Base-by-base conservation (phyloP, 2,329 filamentous ascomycete genomes). In the Penicillium sumatraense region DNA sequence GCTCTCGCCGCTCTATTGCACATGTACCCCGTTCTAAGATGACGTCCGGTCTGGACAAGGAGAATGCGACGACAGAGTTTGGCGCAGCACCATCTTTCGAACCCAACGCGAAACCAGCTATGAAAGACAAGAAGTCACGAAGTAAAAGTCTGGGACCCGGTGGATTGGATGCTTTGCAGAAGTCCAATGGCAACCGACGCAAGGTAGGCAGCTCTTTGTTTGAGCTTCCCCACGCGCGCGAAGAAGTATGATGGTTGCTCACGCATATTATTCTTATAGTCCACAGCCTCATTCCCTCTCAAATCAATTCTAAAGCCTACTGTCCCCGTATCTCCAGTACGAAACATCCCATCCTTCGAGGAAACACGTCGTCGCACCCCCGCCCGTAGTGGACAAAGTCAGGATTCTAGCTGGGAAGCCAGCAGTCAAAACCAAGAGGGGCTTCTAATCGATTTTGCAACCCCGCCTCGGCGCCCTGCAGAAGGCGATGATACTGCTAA, bases 91-190 rank as follows among this genome's bases (percentile, higher is more conserved):
- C 68, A 45, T 49, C 64, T 9, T 63, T 64, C 11, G 65, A 59
- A 20, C 59, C 49, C 13, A 67, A 59, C 18, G 50, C 61, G n/a
- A 69, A 65, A 48, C 23, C 60, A 83, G 83, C 65, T 9, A 70
- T 63, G 27, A 71, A 70, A 49, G 75, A 76, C 35, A 82, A 81
- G 77, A 93, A 92, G 77, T 90, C 89, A 55, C 87, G 95, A 62
- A 97, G 93, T 77, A 98, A 97, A 80, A 98, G 93, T 76, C 88
- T 99, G 64, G 95, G 95, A 2, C 93, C 95, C 14, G 95, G 93
- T 48, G 92, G 93, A 23, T 77, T 96, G 42, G 92, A 96, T 79
- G 88, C 89, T 54, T 81, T 96, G 52, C 92, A 89, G 72, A 83
- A 88, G 68, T 84, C 83, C 41, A 85, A 81, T 68, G 90, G 90